Percentiles rank a stretch among this genome's conserved stretches.
phyloP scores from a whole-genome alignment of 2,329 filamentous ascomycete genomes.

The Fusarium robinianum region DNA sequence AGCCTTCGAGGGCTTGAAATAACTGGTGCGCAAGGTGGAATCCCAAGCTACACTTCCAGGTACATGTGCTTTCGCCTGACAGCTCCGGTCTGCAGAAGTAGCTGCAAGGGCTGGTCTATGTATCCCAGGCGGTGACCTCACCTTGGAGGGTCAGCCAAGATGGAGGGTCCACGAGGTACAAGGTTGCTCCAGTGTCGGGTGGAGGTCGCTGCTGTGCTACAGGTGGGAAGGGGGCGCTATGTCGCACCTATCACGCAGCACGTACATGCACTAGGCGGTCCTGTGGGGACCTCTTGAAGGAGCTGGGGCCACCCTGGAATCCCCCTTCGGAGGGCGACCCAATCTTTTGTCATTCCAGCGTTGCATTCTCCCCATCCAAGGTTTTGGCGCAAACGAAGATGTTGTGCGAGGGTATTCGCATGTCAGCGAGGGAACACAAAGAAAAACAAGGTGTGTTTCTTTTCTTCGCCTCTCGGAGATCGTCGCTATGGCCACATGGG shows the following conservation, averaged over 20 bases:
- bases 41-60: conserved; percentile 11
- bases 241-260: not conserved
- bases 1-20: too few species aligned
- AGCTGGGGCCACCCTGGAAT: conserved; percentile 10
- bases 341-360: conserved; percentile 12
- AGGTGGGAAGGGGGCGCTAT: too few species aligned
- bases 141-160: conserved; percentile 23
- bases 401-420: conserved; percentile 6
- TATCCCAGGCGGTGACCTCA: conserved; percentile 21
- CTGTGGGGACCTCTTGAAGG: not conserved
- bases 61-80: too few species aligned
- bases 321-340: conserved; percentile 1
- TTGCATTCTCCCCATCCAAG: conserved; percentile 6
- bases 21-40: too few species aligned
- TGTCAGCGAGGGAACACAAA: not conserved
- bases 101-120: not conserved
- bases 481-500: too few species aligned
- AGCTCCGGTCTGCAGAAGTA: too few species aligned
- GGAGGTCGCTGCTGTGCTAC: too few species aligned
- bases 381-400: too few species aligned
- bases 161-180: conserved; percentile 20
- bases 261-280: conserved; percentile 3
- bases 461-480: not conserved
- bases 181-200: not conserved
- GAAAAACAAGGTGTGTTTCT: not conserved